Base-by-base conservation (phyloP, 768 basidiomycete genomes). In the Tricholoma bakamatsutake region DNA sequence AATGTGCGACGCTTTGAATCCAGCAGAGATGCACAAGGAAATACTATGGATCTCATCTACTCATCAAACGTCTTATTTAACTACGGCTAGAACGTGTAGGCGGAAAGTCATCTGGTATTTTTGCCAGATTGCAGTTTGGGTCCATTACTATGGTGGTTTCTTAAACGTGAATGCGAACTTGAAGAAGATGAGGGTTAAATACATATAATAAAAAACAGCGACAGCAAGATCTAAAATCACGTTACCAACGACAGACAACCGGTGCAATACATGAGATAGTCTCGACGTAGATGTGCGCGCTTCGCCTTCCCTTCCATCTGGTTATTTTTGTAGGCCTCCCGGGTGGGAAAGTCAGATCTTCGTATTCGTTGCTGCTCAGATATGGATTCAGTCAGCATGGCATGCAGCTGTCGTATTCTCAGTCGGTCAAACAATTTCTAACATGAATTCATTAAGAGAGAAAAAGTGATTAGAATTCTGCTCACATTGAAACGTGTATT, bases 241-340 rank as follows among this genome's bases (percentile, higher is more conserved):
- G 40, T 15, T 30, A 50, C 30, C 52, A 57, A 57, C 35, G 63
- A 62, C 5, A 50, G 11, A 50, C 54, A 55, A 1, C 61, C 56
- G 55, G 56, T 62, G 13, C 58, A 58, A 50, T 57, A 60, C 27
- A 54, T 52, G 37, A 57, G 31, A 30, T 66, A 73, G n/a, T 71
- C 69, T 51, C 61, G 62, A 39, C 72, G 68, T 52, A 73, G 58
- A 40, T 60, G 60, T 6, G 64, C 67, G 33, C 73, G 72, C 11
- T 66, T 57, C n/a, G 50, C 56, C 52, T 73, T 75, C 9, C 67
- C 72, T 51, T 70, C 69, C n/a, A 60, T 58, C 71, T 70, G 73
- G 52, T 58, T 61, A 17, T 64, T 58, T 56, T 71, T 66, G 58
- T 68, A 74, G 12, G 69, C 64, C 18, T 68, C 66, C 5, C 67